Conservation (phyloP, 805 yeast species). For the Sugiyamaella smithiae region DNA sequence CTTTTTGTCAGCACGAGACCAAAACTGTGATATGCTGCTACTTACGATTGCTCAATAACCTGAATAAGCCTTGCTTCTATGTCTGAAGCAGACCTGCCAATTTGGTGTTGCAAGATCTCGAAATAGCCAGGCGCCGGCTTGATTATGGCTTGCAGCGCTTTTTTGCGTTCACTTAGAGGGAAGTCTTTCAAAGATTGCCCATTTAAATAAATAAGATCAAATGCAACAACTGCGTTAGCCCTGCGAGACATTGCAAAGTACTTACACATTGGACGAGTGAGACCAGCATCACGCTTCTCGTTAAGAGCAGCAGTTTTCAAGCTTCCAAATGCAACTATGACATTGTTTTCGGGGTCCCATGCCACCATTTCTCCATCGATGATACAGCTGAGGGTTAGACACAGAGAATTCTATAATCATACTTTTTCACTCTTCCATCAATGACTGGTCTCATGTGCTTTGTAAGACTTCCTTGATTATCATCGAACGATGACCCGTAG, state of each 20-base stretch:
- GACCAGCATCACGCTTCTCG: conserved; percentile 40
- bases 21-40: not conserved
- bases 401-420: not conserved
- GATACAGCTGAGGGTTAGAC: conserved; percentile 35
- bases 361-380: conserved; percentile 95
- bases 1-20: too few relatives aligned
- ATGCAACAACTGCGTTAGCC: conserved; percentile 45
- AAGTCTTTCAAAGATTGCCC: conserved; percentile 56
- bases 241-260: not conserved
- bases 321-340: conserved; percentile 74
- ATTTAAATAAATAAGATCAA: conserved; percentile 72
- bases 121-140: conserved; percentile 36
- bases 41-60: conserved; percentile 47
- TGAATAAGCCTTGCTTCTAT: conserved; percentile 53
- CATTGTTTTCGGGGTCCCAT: conserved; percentile 55
- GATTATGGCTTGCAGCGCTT: conserved; percentile 45
- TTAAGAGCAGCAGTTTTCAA: conserved; percentile 67
- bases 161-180: conserved; percentile 56
- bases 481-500: conserved; percentile 54
- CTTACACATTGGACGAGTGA: conserved; percentile 27
- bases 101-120: conserved; percentile 32
- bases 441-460: conserved; percentile 45
- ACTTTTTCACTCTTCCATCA: conserved; percentile 29
- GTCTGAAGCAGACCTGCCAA: conserved; percentile 47
- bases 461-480: conserved; percentile 50